Conservation (phyloP, 768 basidiomycete species). For the Auriscalpium orientale region DNA sequence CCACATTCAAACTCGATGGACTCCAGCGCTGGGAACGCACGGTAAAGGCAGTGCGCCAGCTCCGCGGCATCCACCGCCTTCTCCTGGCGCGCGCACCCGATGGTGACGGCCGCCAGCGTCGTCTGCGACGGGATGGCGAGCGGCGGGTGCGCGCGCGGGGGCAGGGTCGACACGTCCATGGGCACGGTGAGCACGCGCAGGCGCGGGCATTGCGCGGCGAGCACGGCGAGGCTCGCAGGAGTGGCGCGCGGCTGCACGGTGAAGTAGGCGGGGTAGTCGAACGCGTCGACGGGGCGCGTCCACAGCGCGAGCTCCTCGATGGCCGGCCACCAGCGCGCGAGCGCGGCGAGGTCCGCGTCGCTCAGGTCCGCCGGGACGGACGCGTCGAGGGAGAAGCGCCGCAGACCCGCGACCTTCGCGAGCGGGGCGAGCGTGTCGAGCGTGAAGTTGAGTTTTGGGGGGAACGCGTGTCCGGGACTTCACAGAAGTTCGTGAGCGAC, state of each 20-base stretch:
- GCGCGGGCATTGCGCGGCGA: slow-evolving; percentile 19
- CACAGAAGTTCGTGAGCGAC: slow-evolving; percentile 14
- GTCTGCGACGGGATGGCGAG: slow-evolving; percentile 5
- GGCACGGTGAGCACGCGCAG: slow-evolving; percentile 17
- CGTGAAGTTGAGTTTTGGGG: slow-evolving; percentile 17
- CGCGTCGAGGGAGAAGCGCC: slow-evolving; percentile 18
- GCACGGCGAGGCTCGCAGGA: slow-evolving; percentile 12
- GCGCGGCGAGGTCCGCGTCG: slow-evolving; percentile 18
- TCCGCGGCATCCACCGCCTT: slow-evolving; percentile 7
- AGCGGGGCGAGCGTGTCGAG: slow-evolving; percentile 21
- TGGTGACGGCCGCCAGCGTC: slow-evolving; percentile 11
- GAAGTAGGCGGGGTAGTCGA: slow-evolving; percentile 14
- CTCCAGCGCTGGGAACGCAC: slow-evolving; percentile 10
- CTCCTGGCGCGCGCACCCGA: slow-evolving; percentile 16
- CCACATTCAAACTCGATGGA: slow-evolving; percentile 13
- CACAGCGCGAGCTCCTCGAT: slow-evolving; percentile 21
- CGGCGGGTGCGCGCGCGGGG: slow-evolving; percentile 1
- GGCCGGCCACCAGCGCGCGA: slow-evolving; percentile 24
- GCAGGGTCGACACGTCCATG: slow-evolving; percentile 12
- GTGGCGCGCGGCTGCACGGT: slow-evolving; percentile 16
- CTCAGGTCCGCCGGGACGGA: slow-evolving; percentile 19
- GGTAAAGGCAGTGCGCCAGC: slow-evolving; percentile 12
- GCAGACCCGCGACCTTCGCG: slow-evolving; percentile 17
- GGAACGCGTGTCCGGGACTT: slow-evolving; percentile 10
- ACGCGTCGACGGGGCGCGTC: slow-evolving; percentile 13